Evolutionary conservation across 306 rosid species (phyloP).

Genomic region (Cercis canadensis): DNA sequence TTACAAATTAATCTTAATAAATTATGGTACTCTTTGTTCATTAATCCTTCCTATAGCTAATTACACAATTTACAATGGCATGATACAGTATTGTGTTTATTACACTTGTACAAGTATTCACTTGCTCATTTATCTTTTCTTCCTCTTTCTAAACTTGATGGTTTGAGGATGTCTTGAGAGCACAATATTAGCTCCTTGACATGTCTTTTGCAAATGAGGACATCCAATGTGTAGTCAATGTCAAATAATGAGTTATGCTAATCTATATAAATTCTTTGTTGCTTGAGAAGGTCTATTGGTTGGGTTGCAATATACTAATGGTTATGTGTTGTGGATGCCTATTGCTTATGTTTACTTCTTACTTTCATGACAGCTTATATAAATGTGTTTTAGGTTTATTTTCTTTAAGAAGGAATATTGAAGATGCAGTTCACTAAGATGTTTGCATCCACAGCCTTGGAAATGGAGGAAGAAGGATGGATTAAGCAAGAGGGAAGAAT

Average conservation of each 20-base stretch:
- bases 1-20: background rate
- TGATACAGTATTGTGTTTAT: background rate
- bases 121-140: background rate
- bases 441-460: slow-evolving; percentile 68
- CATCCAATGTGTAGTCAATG: background rate
- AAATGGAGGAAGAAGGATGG: slow-evolving; percentile 73
- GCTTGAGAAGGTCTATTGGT: no score
- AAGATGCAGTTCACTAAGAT: slow-evolving; percentile 76
- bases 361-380: slow-evolving; percentile 23
- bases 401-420: slow-evolving; percentile 78
- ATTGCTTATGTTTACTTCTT: slow-evolving; percentile 20
- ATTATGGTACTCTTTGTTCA: background rate
- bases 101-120: background rate
- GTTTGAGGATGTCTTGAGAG: background rate
- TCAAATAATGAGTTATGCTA: slow-evolving; percentile 3
- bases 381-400: slow-evolving; percentile 59
- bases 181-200: slow-evolving; percentile 16
- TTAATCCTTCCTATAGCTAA: background rate
- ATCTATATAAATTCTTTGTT: background rate
- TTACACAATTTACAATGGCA: background rate
- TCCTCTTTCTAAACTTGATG: slow-evolving; percentile 4
- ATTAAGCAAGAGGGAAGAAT: slow-evolving; percentile 72
- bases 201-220: slow-evolving; percentile 26
- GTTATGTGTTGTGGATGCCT: slow-evolving; percentile 4
- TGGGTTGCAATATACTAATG: background rate